These are phyloP conservation scores for Tylopilus balloui DNA, from an alignment of 768 basidiomycete genomes.

Conservation along the genomic window DNA sequence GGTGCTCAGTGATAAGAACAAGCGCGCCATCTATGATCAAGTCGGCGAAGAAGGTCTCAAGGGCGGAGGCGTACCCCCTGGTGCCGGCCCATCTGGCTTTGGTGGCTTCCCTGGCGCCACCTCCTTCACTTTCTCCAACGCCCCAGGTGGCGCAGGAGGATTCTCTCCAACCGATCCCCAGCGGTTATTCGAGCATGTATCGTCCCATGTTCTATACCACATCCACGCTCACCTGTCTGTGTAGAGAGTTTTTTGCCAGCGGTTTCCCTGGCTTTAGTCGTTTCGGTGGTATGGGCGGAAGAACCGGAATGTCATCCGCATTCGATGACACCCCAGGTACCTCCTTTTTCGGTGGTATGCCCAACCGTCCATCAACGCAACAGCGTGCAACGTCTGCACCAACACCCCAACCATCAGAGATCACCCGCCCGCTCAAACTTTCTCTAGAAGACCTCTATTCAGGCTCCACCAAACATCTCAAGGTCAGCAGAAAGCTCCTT, in stretches of 20 bases:
- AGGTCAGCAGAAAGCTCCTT: constrained; percentile 72
- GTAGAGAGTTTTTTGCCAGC: constrained; percentile 55
- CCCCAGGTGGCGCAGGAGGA: constrained; percentile 42
- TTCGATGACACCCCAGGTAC: constrained; percentile 40
- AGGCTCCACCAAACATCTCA: constrained; percentile 84
- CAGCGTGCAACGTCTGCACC: constrained; percentile 30
- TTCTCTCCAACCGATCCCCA: constrained; percentile 81
- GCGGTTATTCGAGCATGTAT: constrained; percentile 81
- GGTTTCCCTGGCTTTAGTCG: constrained; percentile 34
- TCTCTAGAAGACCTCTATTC: constrained; percentile 82
- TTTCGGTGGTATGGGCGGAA: constrained; percentile 10
- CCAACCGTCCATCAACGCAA: constrained; percentile 34
- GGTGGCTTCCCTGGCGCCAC: constrained; percentile 44
- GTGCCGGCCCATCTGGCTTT: constrained; percentile 43
- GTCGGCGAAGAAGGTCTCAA: constrained; percentile 96
- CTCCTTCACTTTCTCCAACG: constrained; percentile 55
- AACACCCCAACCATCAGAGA: constrained; percentile 46
- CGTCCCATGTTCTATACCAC: not conserved
- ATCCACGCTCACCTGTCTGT: constrained; percentile 4
- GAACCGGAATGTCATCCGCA: constrained; percentile 30
- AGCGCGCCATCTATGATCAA: constrained; percentile 84
- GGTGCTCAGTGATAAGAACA: constrained; percentile 84
- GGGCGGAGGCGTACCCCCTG: constrained; percentile 53
- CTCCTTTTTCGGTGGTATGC: constrained; percentile 49
- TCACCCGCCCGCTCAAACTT: constrained; percentile 78